These are phyloP conservation scores for Flaveria linearis DNA, from an alignment of 129 eudicot genomes.

Conservation along the genomic window DNA sequence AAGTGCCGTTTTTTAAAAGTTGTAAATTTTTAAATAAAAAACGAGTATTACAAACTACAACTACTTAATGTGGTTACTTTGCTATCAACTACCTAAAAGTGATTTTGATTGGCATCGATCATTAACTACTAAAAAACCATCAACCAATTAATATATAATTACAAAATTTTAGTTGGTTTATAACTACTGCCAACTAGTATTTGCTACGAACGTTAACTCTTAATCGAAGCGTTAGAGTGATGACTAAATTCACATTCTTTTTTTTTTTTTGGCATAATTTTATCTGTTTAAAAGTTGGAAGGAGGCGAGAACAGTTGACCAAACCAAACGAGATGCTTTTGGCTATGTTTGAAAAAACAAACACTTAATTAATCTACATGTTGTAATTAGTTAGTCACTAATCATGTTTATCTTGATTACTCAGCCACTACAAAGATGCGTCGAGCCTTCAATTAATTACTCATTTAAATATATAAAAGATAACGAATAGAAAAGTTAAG, in stretches of 20 bases:
- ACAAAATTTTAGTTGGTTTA: too few species aligned
- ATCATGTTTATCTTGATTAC: slow-evolving; percentile 31
- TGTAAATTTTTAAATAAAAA: too few species aligned
- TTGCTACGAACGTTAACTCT: not conserved
- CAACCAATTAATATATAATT: too few species aligned
- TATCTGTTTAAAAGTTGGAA: not conserved
- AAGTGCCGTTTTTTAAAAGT: too few species aligned
- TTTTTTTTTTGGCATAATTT: not conserved
- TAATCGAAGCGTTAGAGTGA: too few species aligned
- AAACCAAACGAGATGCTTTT: slow-evolving; percentile 22
- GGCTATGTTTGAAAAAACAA: slow-evolving; percentile 12
- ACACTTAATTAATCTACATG: slow-evolving; percentile 1
- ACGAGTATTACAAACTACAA: too few species aligned
- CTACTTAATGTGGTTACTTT: too few species aligned
- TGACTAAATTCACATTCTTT: too few species aligned
- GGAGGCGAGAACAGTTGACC: slow-evolving; percentile 9
- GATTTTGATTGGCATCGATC: too few species aligned
- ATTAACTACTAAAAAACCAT: too few species aligned
- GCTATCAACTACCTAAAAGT: too few species aligned
- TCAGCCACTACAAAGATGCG: slow-evolving; percentile 20
- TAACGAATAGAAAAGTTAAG: too few species aligned
- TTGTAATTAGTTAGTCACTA: slow-evolving; percentile 8
- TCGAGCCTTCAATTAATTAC: not conserved
- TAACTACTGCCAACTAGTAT: not conserved
- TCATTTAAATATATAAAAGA: not conserved